Evolutionary conservation across 305 asterid genomes (phyloP).

Genomic region (Coffea humblotiana): DNA sequence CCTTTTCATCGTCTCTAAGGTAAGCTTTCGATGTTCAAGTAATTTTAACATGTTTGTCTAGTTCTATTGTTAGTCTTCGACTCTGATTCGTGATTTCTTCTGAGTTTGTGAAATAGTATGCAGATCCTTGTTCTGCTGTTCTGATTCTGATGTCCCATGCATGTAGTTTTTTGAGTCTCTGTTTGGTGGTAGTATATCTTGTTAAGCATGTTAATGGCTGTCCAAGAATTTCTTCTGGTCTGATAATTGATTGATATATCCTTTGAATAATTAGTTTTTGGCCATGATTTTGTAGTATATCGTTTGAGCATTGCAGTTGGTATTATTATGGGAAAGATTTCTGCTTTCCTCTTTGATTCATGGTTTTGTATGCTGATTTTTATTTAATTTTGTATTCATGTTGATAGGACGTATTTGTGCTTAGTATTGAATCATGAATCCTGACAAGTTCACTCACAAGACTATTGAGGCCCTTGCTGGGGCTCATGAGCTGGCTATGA

Average conservation of each 20-base stretch:
- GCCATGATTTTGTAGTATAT: no score
- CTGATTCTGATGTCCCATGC: no score
- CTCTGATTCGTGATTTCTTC: not conserved
- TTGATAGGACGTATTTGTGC: not conserved
- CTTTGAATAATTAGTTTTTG: no score
- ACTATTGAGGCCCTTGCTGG: slow-evolving; percentile 33
- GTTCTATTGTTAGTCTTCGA: no score
- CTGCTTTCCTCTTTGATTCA: not conserved
- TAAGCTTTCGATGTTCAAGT: not conserved
- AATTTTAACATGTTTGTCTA: not conserved
- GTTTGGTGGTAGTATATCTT: no score
- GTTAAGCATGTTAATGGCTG: not conserved
- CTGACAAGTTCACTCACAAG: slow-evolving; percentile 41
- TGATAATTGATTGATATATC: not conserved
- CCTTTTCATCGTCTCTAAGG: not conserved
- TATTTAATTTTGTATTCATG: not conserved
- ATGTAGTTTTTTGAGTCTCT: no score
- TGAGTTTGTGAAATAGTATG: not conserved
- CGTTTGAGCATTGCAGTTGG: no score
- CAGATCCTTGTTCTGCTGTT: no score
- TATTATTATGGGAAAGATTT: no score
- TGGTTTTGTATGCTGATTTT: not conserved
- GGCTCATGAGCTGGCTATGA: slow-evolving; percentile 35
- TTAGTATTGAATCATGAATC: slow-evolving; percentile 28
- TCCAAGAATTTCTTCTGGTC: not conserved